These are phyloP conservation scores for Gnomoniopsis sp. DNA, from an alignment of 2,329 filamentous ascomycete species.

Conservation along the genomic window DNA sequence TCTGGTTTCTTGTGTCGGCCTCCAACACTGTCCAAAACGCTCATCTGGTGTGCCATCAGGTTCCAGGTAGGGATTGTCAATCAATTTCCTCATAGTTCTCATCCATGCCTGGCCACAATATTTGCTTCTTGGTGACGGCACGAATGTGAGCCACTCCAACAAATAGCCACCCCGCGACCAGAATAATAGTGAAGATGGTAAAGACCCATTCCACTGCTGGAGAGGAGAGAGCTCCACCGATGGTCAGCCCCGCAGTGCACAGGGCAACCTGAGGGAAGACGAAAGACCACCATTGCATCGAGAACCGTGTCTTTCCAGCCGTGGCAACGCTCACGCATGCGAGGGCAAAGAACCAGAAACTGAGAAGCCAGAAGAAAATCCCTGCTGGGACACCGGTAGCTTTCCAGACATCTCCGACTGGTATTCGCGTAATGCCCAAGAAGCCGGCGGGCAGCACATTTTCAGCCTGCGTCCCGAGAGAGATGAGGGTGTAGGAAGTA, in stretches of 20 bases:
- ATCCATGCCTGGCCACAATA: background rate
- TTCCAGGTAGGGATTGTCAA: too few relatives aligned
- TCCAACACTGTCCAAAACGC: too few relatives aligned
- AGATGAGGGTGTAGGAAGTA: slow-evolving; percentile 47
- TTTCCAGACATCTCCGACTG: slow-evolving; percentile 34
- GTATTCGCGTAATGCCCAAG: slow-evolving; percentile 23
- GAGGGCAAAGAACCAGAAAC: slow-evolving; percentile 51
- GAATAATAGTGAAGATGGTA: background rate
- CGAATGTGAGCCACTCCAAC: background rate
- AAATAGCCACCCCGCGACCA: background rate
- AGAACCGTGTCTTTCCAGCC: slow-evolving; percentile 40
- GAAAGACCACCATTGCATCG: slow-evolving; percentile 54
- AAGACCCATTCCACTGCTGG: background rate
- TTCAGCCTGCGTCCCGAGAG: slow-evolving; percentile 36
- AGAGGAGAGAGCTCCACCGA: background rate
- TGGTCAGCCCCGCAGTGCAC: slow-evolving; percentile 24
- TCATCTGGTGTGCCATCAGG: too few relatives aligned
- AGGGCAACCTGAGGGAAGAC: slow-evolving; percentile 58
- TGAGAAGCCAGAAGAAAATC: slow-evolving; percentile 50
- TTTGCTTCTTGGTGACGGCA: background rate
- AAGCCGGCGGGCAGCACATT: slow-evolving; percentile 20
- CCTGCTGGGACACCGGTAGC: slow-evolving; percentile 42
- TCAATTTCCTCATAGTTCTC: background rate
- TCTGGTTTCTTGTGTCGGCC: too few relatives aligned
- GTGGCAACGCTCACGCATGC: slow-evolving; percentile 35